Conservation (phyloP, 768 basidiomycete genomes). For the Boletus coccyginus region DNA sequence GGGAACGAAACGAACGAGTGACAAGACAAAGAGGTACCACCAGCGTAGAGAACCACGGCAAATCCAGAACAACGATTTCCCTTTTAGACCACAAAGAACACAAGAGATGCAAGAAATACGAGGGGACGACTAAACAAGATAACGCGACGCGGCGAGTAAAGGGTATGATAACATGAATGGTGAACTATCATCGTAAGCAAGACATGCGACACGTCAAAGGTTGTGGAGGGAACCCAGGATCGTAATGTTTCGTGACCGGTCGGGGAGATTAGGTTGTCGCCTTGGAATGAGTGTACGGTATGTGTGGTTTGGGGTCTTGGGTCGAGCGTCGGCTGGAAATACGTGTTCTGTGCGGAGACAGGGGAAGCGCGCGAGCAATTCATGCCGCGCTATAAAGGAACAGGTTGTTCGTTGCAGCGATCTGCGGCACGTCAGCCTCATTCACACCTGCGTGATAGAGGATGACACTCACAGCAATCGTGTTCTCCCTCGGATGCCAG, state of each 20-base stretch:
- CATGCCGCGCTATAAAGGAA: slow-evolving; percentile 41
- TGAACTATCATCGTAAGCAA: slow-evolving; percentile 31
- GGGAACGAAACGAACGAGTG: slow-evolving; percentile 11
- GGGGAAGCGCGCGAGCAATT: slow-evolving; percentile 11
- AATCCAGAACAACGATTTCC: slow-evolving; percentile 20
- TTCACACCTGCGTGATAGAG: neutral
- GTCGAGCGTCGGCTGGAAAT: slow-evolving; percentile 9
- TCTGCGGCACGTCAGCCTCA: slow-evolving; percentile 47
- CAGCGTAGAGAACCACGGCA: slow-evolving; percentile 14
- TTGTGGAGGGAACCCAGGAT: slow-evolving; percentile 13
- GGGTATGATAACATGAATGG: slow-evolving; percentile 30
- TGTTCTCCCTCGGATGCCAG: slow-evolving; percentile 99
- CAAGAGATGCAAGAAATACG: slow-evolving; percentile 22
- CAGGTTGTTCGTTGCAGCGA: slow-evolving; percentile 73
- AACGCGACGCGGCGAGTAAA: slow-evolving; percentile 27
- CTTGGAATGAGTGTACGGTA: slow-evolving; percentile 20
- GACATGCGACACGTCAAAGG: slow-evolving; percentile 22
- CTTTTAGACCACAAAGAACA: slow-evolving; percentile 21
- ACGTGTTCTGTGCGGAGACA: slow-evolving; percentile 12
- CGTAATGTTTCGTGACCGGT: slow-evolving; percentile 24
- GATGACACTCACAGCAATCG: slow-evolving; percentile 77
- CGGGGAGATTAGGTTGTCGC: slow-evolving; percentile 27
- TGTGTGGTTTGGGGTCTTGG: slow-evolving; percentile 14
- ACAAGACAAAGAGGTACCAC: slow-evolving; percentile 10
- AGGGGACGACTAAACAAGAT: slow-evolving; percentile 28